phyloP scores from a whole-genome alignment of 2,329 filamentous ascomycete species.

The Paracorniculantispora psalliotae region DNA sequence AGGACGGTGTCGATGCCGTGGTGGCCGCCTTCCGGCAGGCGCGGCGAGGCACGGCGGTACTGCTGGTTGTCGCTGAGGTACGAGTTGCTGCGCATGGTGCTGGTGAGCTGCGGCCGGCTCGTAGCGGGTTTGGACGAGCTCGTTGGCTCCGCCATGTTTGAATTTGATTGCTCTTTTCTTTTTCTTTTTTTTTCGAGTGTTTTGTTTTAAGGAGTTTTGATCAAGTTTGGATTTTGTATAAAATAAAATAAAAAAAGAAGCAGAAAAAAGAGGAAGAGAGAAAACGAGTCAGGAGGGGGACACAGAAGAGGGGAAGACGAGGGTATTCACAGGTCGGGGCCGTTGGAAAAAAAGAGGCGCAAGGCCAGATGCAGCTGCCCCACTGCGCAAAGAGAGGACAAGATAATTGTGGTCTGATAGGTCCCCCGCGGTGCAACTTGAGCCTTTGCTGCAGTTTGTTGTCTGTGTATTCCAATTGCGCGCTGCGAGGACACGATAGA shows the following conservation, averaged over 20 bases:
- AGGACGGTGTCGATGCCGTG: slow-evolving; percentile 63
- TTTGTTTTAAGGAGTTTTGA: not conserved
- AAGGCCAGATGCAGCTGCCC: slow-evolving; percentile 1
- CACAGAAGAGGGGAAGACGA: slow-evolving; percentile 9
- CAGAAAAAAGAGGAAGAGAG: not conserved
- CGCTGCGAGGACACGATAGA: not conserved
- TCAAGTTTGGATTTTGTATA: not conserved
- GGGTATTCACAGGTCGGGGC: slow-evolving; percentile 3
- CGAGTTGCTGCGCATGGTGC: slow-evolving; percentile 54
- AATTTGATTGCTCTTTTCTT: not conserved
- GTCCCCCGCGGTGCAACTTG: not conserved
- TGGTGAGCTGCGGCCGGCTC: slow-evolving; percentile 43
- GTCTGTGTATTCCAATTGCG: not conserved
- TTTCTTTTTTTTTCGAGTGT: not conserved
- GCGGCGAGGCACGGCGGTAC: slow-evolving; percentile 44
- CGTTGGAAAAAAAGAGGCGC: slow-evolving; percentile 1
- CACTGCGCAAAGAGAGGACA: not conserved
- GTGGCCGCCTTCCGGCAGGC: slow-evolving; percentile 48
- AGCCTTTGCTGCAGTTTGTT: not conserved
- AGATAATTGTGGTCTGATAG: not conserved
- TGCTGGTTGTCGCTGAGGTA: slow-evolving; percentile 61
- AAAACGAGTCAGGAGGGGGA: not conserved
- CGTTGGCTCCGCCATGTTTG: slow-evolving; percentile 8
- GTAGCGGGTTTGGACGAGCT: not conserved
- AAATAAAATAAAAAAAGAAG: not conserved